Evolutionary conservation across 768 basidiomycete genomes (phyloP).

Genomic region (Mycena alexandri): DNA sequence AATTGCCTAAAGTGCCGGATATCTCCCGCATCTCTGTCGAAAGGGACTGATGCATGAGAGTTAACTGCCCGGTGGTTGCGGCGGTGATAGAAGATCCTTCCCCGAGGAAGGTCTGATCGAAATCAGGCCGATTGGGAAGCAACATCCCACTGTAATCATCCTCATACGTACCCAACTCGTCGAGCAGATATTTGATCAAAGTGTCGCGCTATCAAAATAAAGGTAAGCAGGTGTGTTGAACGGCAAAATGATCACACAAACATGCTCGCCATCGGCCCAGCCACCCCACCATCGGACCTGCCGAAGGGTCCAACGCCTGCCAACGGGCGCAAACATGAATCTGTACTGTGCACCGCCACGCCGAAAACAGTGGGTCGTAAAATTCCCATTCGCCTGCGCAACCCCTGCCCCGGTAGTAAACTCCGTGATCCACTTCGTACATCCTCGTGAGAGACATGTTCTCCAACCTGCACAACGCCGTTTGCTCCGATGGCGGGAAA

Average conservation of each 20-base stretch:
- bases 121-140: background rate
- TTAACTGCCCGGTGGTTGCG: constrained; percentile 6
- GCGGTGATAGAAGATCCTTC: constrained; percentile 2
- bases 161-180: constrained; percentile 35
- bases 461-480: constrained; percentile 31
- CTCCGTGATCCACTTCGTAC: constrained; percentile 44
- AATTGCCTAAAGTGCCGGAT: too few species aligned
- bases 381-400: constrained; percentile 23
- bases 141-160: constrained; percentile 15
- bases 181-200: constrained; percentile 41
- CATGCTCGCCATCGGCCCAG: too few species aligned
- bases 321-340: constrained; percentile 51
- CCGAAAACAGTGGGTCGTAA: constrained; percentile 49
- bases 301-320: constrained; percentile 45
- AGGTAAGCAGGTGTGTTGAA: background rate
- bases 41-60: constrained; percentile 2
- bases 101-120: constrained; percentile 2
- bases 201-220: constrained; percentile 31
- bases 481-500: constrained; percentile 48
- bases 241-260: too few species aligned
- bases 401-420: constrained; percentile 38
- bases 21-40: constrained; percentile 1
- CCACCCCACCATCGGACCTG: constrained; percentile 1
- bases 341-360: constrained; percentile 51
- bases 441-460: constrained; percentile 33